A percentile compares a stretch with the other conserved stretches of the same genome.
These are phyloP conservation scores for Teratosphaeria epicoccoides DNA, from an alignment of 2,329 filamentous ascomycete genomes.

Conservation along the genomic window DNA sequence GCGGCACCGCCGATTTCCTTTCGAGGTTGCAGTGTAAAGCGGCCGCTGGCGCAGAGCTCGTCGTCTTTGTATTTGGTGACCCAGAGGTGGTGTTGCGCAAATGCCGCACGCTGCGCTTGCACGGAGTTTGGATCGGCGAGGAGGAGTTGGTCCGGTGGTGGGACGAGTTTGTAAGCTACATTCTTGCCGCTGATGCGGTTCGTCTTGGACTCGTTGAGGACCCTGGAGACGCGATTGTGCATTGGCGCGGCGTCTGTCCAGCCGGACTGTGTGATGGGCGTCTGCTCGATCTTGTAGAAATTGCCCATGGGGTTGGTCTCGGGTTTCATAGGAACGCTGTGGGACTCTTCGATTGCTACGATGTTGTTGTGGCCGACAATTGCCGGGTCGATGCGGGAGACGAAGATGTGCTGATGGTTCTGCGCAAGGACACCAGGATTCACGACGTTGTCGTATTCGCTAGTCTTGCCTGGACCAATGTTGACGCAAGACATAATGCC, in stretches of 20 bases:
- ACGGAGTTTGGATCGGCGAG: slow-evolving; percentile 32
- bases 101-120: slow-evolving; percentile 37
- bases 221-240: slow-evolving; percentile 47
- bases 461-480: slow-evolving; percentile 44
- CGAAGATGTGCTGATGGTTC: slow-evolving; percentile 63
- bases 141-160: slow-evolving; percentile 38
- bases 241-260: slow-evolving; percentile 28
- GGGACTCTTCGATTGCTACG: slow-evolving; percentile 43
- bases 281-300: slow-evolving; percentile 44
- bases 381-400: slow-evolving; percentile 53
- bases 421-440: slow-evolving; percentile 54
- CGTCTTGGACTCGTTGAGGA: slow-evolving; percentile 37
- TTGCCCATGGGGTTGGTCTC: slow-evolving; percentile 52
- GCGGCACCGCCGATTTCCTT: slow-evolving; percentile 34
- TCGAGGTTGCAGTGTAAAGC: slow-evolving; percentile 39
- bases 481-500: slow-evolving; percentile 55
- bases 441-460: slow-evolving; percentile 46
- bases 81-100: slow-evolving; percentile 44
- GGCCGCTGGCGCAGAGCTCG: slow-evolving; percentile 41
- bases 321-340: slow-evolving; percentile 39
- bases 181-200: slow-evolving; percentile 37
- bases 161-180: slow-evolving; percentile 38
- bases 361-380: slow-evolving; percentile 49
- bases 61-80: slow-evolving; percentile 43
- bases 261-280: slow-evolving; percentile 11